Base-by-base conservation (phyloP, 176 grass and related monocot genomes). In the Bonia amplexicaulis region DNA sequence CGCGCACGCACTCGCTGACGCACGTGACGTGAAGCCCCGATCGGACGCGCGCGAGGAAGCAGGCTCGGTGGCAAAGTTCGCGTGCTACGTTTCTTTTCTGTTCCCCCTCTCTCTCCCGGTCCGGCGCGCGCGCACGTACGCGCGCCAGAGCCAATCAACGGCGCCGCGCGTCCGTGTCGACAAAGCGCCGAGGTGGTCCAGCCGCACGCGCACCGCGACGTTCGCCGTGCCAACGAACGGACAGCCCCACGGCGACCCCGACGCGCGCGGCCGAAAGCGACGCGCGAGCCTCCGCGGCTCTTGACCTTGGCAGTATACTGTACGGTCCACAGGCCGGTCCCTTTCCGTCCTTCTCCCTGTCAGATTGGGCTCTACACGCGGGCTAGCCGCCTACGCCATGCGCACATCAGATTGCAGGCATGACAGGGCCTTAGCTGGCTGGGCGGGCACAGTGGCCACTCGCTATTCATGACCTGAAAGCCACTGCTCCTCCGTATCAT, bases 1-100 rank as follows among this genome's bases (percentile, higher is more conserved):
- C 74, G 57, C 87, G 66, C 88, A 75, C 82, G 82, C 82, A 79
- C 75, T 55, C 44, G 64, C 73, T 83, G 68, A 83, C 80, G 76
- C 76, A 66, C 81, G 7, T 10, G 9, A 37, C 42, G 86, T 72
- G 80, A 63, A 46, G n/a, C 75, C 74, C 20, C 40, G 40, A 39
- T 72, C 44, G 46, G 6, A 2, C 20, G 45, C 26, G 61, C 60
- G 35, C 55, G 35, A 14, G 60, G 26, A 31, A 1, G 61, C 6
- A 31, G 60, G 25, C 2, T 63, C 60, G 2, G 12, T 29, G 25
- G 25, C 14, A 63, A 60, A 22, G 9, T 25, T 23, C n/a, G 22
- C 25, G 60, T 29, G 60, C 23, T 27, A 27, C 39, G 35, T 23
- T 59, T 59, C 22, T 9, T 59, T 41, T 12, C 42, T 0, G 1